These are phyloP conservation scores for Barnettozyma wickerhamii DNA, from an alignment of 805 yeast genomes.

Conservation along the genomic window DNA sequence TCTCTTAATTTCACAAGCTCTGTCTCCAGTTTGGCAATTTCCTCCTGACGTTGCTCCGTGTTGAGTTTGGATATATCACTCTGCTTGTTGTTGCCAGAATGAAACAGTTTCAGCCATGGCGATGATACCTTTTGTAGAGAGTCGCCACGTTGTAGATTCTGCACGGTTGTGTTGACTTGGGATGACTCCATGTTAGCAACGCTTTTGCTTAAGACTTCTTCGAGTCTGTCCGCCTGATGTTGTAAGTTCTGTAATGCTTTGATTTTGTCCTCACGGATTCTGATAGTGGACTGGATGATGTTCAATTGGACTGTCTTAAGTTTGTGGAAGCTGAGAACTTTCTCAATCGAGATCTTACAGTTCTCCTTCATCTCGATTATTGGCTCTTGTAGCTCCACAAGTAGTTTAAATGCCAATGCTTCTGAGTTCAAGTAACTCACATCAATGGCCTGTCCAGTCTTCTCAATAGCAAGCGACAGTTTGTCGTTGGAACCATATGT, in stretches of 20 bases:
- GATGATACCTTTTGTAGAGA: constrained; percentile 17
- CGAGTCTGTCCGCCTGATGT: constrained; percentile 26
- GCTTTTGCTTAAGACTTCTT: constrained; percentile 28
- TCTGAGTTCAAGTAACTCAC: constrained; percentile 53
- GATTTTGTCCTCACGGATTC: constrained; percentile 29
- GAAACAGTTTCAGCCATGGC: constrained; percentile 25
- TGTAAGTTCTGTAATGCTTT: constrained; percentile 31
- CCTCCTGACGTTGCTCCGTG: constrained; percentile 33
- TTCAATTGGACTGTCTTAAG: constrained; percentile 49
- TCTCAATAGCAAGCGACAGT: constrained; percentile 62
- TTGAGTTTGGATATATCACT: constrained; percentile 25
- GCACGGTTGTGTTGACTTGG: constrained; percentile 29
- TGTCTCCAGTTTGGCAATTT: constrained; percentile 29
- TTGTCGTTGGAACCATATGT: constrained; percentile 6
- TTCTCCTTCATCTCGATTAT: constrained; percentile 31
- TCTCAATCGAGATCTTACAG: constrained; percentile 28
- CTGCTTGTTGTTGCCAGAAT: constrained; percentile 10
- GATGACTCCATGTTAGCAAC: constrained; percentile 26
- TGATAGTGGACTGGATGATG: constrained; percentile 37
- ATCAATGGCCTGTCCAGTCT: constrained; percentile 84
- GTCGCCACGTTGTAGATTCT: constrained; percentile 26
- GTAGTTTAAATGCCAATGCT: constrained; percentile 33
- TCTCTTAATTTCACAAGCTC: constrained; percentile 37
- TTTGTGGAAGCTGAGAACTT: constrained; percentile 56
- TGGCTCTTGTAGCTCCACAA: constrained; percentile 35